Conservation (phyloP, 805 yeast species). For the Suhomyces kilbournensis region DNA sequence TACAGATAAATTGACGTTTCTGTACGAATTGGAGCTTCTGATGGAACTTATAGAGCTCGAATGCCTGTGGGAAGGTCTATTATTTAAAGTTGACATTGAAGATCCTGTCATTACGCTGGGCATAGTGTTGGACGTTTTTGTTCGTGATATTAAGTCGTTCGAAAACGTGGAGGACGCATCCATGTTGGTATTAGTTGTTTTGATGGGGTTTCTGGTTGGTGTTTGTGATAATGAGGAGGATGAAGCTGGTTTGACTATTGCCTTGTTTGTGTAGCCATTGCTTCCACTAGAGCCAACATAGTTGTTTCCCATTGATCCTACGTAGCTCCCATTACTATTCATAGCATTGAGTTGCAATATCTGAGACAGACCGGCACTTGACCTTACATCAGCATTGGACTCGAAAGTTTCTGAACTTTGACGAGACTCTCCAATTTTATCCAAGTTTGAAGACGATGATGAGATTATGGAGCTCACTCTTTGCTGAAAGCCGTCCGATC, state of each 20-base stretch:
- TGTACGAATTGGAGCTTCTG: conserved; percentile 28
- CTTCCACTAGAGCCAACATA: neutral
- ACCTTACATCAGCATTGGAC: conserved; percentile 1
- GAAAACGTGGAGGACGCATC: conserved; percentile 7
- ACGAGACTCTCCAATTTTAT: conserved; percentile 7
- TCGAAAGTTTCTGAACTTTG: conserved; percentile 11
- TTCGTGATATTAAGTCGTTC: conserved; percentile 4
- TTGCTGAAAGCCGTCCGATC: neutral
- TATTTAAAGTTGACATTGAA: neutral
- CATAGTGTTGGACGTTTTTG: conserved; percentile 6
- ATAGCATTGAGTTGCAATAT: neutral
- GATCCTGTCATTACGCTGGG: conserved; percentile 2
- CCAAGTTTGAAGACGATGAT: neutral
- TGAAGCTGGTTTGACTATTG: neutral
- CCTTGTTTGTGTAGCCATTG: neutral
- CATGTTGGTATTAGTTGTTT: conserved; percentile 1
- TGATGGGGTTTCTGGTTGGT: conserved; percentile 4
- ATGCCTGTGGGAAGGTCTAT: conserved; percentile 14
- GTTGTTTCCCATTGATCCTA: neutral
- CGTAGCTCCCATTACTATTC: neutral
- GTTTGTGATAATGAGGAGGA: neutral
- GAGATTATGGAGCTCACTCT: neutral
- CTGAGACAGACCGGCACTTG: conserved; percentile 4
- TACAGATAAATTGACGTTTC: conserved; percentile 37
- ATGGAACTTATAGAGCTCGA: conserved; percentile 36